Conservation (phyloP, 73 alveolate genomes). For the Uronychia binucleata region DNA sequence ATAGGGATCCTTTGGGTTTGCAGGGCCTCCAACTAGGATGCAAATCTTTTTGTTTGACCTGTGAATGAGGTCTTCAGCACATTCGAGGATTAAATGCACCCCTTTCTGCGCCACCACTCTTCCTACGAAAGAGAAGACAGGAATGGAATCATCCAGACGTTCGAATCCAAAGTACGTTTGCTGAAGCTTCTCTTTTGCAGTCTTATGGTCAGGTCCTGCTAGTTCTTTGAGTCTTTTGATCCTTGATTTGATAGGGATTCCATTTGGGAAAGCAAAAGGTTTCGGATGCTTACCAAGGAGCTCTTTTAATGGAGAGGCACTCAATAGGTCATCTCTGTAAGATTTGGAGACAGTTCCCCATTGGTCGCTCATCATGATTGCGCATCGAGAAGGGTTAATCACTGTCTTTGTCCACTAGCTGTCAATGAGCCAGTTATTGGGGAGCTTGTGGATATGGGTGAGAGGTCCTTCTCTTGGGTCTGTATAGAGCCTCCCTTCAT, state of each 20-base stretch:
- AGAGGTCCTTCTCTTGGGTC: constrained; percentile 85
- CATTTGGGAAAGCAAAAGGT: constrained; percentile 98
- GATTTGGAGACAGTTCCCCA: constrained; percentile 99
- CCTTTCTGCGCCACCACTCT: constrained; percentile 98
- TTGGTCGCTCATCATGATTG: constrained; percentile 92
- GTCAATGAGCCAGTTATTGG: constrained; percentile 92
- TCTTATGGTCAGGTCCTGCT: constrained; percentile 85
- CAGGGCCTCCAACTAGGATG: constrained; percentile 97
- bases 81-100: constrained; percentile 92
- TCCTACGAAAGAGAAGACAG: constrained; percentile 95
- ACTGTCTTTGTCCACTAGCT: constrained; percentile 89
- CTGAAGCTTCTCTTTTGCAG: constrained; percentile 89
- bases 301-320: constrained; percentile 83
- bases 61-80: constrained; percentile 91
- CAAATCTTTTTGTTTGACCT: constrained; percentile 78
- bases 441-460: constrained; percentile 87
- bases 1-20: constrained; percentile 88
- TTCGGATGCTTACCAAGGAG: constrained; percentile 68
- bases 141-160: constrained; percentile 82
- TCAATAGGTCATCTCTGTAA: constrained; percentile 87
- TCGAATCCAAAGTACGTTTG: constrained; percentile 88
- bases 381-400: constrained; percentile 98
- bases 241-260: constrained; percentile 91
- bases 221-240: constrained; percentile 69
- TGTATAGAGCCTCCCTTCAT: constrained; percentile 96